Evolutionary conservation across 495 filamentous ascomycete species (phyloP).

Genomic region (Lasiosphaeris hirsuta): DNA sequence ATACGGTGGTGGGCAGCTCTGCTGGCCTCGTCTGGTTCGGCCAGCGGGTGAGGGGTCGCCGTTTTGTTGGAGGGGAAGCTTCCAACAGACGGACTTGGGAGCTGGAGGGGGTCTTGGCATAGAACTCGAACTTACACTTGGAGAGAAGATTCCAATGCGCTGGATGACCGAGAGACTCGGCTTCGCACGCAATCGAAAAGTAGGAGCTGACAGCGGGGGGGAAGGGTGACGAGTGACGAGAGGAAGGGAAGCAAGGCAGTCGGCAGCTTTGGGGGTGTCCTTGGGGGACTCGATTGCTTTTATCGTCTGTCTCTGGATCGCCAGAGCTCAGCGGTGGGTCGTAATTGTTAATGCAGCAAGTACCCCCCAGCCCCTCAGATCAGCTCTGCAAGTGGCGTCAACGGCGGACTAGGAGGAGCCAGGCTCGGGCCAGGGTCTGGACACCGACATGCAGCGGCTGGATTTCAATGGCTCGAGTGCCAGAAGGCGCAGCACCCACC

Average conservation of each 20-base stretch:
- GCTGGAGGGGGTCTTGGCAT: no score
- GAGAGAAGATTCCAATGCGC: no score
- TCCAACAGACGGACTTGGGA: neutral
- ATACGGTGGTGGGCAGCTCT: slow-evolving; percentile 15
- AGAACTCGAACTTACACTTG: no score
- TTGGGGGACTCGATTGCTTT: slow-evolving; percentile 25
- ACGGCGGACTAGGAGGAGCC: neutral
- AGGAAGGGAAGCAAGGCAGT: slow-evolving; percentile 8
- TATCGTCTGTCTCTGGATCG: slow-evolving; percentile 15
- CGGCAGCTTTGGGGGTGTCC: slow-evolving; percentile 1
- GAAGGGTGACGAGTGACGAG: neutral
- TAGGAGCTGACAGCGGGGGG: no score
- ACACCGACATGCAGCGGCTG: neutral
- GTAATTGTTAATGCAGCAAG: slow-evolving; percentile 29
- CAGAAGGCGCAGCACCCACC: slow-evolving; percentile 1
- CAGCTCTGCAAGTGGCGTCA: slow-evolving; percentile 21
- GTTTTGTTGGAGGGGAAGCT: slow-evolving; percentile 19
- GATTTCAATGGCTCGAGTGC: no score
- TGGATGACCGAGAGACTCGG: no score
- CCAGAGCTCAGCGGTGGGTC: slow-evolving; percentile 5
- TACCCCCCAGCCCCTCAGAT: slow-evolving; percentile 20
- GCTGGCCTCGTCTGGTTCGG: neutral
- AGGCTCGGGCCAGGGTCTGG: neutral
- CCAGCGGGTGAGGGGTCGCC: neutral
- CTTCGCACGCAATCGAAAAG: no score